These are phyloP conservation scores for Babesia bovis DNA, from an alignment of 169 alveolate species.

Conservation along the genomic window DNA sequence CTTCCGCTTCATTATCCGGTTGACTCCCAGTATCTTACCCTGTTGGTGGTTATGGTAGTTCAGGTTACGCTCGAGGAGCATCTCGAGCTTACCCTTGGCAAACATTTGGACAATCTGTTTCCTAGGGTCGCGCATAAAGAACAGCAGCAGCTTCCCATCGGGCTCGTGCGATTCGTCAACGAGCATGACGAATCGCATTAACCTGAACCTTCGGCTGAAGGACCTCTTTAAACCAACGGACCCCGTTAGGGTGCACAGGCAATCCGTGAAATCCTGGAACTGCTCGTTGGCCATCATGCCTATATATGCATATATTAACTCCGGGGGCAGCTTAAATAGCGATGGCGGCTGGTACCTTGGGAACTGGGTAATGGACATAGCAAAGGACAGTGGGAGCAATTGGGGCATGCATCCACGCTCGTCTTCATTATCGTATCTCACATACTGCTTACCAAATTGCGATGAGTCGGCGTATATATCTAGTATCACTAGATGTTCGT, in stretches of 20 bases:
- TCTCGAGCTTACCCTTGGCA: slow-evolving; percentile 51
- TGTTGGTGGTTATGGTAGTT: slow-evolving; percentile 58
- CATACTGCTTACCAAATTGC: slow-evolving; percentile 58
- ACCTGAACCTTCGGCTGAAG: slow-evolving; percentile 38
- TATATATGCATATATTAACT: slow-evolving; percentile 33
- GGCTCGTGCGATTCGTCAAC: slow-evolving; percentile 36
- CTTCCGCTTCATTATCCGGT: slow-evolving; percentile 50
- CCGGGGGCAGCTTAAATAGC: slow-evolving; percentile 24
- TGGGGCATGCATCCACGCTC: slow-evolving; percentile 35
- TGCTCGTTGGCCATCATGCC: slow-evolving; percentile 41
- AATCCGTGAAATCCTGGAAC: slow-evolving; percentile 48
- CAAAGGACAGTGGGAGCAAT: slow-evolving; percentile 52
- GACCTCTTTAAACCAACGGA: slow-evolving; percentile 34
- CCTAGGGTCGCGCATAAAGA: slow-evolving; percentile 47
- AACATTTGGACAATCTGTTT: slow-evolving; percentile 55
- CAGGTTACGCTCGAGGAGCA: slow-evolving; percentile 48
- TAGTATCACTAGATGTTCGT: slow-evolving; percentile 48
- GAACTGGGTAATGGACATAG: slow-evolving; percentile 56
- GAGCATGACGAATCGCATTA: slow-evolving; percentile 43
- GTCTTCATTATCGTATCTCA: slow-evolving; percentile 39
- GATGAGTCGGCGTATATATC: slow-evolving; percentile 45
- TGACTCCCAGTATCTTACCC: slow-evolving; percentile 33
- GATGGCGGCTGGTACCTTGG: slow-evolving; percentile 52
- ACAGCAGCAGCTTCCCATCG: slow-evolving; percentile 54
- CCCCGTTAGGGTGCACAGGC: slow-evolving; percentile 55